Evolutionary conservation across 148 eudicot genomes (phyloP), one percentile per base, ranked within the genome.

Genomic region (Silene conica): DNA sequence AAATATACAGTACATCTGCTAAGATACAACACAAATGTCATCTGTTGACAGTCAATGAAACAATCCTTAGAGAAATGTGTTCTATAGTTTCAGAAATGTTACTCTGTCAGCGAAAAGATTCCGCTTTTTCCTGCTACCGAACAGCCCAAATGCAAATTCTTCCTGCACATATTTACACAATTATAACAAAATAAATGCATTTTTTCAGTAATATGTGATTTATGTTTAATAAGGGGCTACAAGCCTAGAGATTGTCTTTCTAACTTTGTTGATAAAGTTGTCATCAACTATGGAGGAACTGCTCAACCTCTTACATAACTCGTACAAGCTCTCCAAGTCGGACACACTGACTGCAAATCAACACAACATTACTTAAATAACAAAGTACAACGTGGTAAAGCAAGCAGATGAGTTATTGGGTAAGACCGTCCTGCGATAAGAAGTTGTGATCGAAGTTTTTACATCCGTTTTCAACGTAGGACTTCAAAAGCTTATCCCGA

Each of bases 241-340:
- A 16, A 16, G 18, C 5, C 16, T 26, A 52, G 23, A 63, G 16
- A 14, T 41, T 48, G n/a, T 12, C 12, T 18, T 22, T 72, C 58
- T 45, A 43, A 89, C 97, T 86, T 88, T 88, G 84, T 84, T 85
- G 73, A 92, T 92, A 74, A 88, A 87, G 9, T 91, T 95, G 76
- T 92, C 91, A 73, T 88, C 82, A 21, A 87, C 76, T 28, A 88
- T 80, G 55, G 89, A 87, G 55, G 89, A 87, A 78, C 86, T 84
- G 83, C 93, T 89, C 55, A 91, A 31, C 82, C 84, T 89, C 85
- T 80, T 89, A 74, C 80, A 89, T 72, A 88, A 83, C 79, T 88
- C 88, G 71, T 80, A 77, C 54, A 92, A 78, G 66, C 85, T 90
- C 81, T 89, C 87, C 48, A 90, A 89, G 81, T 90, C 90, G 75